These are phyloP conservation scores for Suhomyces wounanorum DNA, from an alignment of 1,139 yeast species.

Conservation along the genomic window DNA sequence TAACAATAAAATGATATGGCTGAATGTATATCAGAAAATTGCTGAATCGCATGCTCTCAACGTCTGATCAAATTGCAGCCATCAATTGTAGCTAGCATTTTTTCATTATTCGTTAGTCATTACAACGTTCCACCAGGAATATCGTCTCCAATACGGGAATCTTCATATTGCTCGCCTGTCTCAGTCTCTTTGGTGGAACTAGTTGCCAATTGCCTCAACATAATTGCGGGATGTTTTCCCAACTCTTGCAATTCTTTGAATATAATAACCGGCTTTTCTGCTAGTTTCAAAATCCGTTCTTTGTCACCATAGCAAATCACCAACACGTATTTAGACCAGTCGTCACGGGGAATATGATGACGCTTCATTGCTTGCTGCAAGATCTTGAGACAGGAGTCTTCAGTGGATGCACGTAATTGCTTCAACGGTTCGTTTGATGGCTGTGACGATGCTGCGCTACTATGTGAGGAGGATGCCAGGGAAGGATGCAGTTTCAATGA, in stretches of 20 bases:
- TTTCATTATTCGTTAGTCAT: conserved; percentile 1
- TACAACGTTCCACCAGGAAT: conserved; percentile 59
- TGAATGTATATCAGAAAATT: neutral
- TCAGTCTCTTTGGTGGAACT: conserved; percentile 33
- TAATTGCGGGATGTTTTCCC: conserved; percentile 89
- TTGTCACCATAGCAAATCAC: conserved; percentile 91
- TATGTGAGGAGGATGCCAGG: conserved; percentile 18
- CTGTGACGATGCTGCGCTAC: conserved; percentile 9
- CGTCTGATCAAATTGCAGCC: neutral
- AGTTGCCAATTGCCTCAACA: conserved; percentile 78
- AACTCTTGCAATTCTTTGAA: conserved; percentile 84
- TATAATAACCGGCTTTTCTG: conserved; percentile 87
- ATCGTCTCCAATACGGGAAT: conserved; percentile 47
- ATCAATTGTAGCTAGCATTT: neutral
- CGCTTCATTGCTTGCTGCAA: conserved; percentile 88
- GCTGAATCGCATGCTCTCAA: neutral
- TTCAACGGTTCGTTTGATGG: conserved; percentile 66
- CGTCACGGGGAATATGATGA: conserved; percentile 76
- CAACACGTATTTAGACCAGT: conserved; percentile 87
- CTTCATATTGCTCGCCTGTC: conserved; percentile 38
- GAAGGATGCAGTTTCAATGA: conserved; percentile 19
- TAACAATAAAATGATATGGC: neutral
- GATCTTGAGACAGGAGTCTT: conserved; percentile 88
- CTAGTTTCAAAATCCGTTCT: conserved; percentile 78
- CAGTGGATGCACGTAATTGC: conserved; percentile 83